These are phyloP conservation scores for Jackrogersella minutella DNA, from an alignment of 495 filamentous ascomycete species.

Conservation along the genomic window DNA sequence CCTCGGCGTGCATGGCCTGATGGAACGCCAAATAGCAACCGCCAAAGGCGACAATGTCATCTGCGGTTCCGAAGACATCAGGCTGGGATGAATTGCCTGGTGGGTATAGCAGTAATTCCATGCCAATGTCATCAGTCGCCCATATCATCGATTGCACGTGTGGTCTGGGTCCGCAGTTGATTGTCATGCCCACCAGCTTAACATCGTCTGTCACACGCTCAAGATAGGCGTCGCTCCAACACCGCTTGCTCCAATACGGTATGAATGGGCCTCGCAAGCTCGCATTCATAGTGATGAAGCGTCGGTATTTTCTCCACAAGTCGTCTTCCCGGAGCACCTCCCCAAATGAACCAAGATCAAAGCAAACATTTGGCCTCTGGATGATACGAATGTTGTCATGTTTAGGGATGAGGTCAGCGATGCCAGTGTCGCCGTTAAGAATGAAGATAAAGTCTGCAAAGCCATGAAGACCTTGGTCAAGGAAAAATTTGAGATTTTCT, in stretches of 20 bases:
- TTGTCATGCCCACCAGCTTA: slow-evolving; percentile 48
- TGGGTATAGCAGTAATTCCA: slow-evolving; percentile 43
- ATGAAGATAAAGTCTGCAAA: slow-evolving; percentile 49
- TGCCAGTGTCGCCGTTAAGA: slow-evolving; percentile 43
- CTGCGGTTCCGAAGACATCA: slow-evolving; percentile 14
- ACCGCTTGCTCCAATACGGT: slow-evolving; percentile 36
- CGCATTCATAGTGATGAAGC: slow-evolving; percentile 49
- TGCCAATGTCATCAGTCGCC: slow-evolving; percentile 45
- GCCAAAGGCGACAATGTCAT: slow-evolving; percentile 36
- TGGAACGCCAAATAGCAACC: slow-evolving; percentile 36
- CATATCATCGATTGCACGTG: slow-evolving; percentile 51
- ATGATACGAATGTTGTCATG: slow-evolving; percentile 39
- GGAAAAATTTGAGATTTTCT: slow-evolving; percentile 44
- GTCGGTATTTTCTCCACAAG: slow-evolving; percentile 42
- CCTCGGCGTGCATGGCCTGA: slow-evolving; percentile 43
- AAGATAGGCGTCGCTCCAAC: slow-evolving; percentile 47
- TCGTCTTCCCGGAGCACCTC: slow-evolving; percentile 40
- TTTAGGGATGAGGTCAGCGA: slow-evolving; percentile 26
- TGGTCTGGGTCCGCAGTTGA: slow-evolving; percentile 40
- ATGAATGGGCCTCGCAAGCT: slow-evolving; percentile 48
- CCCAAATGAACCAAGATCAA: slow-evolving; percentile 44
- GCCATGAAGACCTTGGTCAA: slow-evolving; percentile 40
- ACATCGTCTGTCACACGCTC: slow-evolving; percentile 39
- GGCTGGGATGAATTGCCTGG: slow-evolving; percentile 10
- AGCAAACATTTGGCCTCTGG: slow-evolving; percentile 43